Evolutionary conservation across 2,329 filamentous ascomycete genomes (phyloP), one percentile per base, ranked within the genome.

Genomic region (Endoconidiophora polonica): DNA sequence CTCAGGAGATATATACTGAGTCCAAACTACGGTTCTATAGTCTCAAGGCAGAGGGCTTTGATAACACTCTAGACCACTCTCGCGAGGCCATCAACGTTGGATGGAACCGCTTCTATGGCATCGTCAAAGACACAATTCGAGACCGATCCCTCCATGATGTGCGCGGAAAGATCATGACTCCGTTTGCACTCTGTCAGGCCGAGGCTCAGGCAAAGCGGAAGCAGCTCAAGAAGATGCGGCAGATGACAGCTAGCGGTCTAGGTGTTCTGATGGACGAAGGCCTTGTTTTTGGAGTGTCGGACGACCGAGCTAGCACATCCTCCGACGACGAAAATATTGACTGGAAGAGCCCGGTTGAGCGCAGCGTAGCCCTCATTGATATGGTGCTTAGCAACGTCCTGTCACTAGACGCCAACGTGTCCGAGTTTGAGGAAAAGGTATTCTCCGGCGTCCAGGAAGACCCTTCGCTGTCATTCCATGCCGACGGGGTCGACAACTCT

Each of bases 261-360:
- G 91, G 91, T 14, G 77, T 95, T 3, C 68, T 98, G 23, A 80
- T 95, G 57, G 86, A 90, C 50, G 86, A 94, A 60, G 87, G 85
- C 2, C 68, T 95, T 44, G 79, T 77, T 46, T 79, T 85, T 57
- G 75, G 80, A 39, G 72, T 76, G 46, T 68, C 69, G 39, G 68
- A 70, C 48, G 66, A 66, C 16, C 66, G 70, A 33, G 26, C 26
- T 20, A 51, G 44, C 24, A 42, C 45, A 6, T 22, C 26, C 20
- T 54, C 52, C 14, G 65, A 70, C 49, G 62, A 65, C 33, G 68
- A 70, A 24, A 68, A 69, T 37, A 59, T 62, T 42, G 71, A 76
- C 54, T 72, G 75, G 62, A 91, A 87, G 62, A 77, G 76, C 36
- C 77, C 83, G 9, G 77, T 95, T 18, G 81, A 85, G 56, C 77